Base-by-base conservation (phyloP, 78 protist species). In the Guillardia theta region DNA sequence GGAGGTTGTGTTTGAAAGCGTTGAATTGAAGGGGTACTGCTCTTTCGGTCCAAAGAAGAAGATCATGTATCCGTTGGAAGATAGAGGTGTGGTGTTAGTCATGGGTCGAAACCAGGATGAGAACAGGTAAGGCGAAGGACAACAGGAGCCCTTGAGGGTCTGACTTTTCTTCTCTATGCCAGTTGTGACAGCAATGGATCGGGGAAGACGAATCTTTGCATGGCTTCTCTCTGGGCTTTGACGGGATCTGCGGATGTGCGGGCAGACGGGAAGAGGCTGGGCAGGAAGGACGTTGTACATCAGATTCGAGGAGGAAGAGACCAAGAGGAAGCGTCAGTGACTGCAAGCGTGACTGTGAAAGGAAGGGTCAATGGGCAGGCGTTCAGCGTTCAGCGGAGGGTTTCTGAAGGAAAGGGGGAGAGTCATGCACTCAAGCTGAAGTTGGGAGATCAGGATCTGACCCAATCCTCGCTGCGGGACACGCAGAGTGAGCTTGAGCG, bases 161-260 rank as follows among this genome's bases (percentile, higher is more conserved):
- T 15, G 64, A n/a, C n/a, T n/a, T n/a, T n/a, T n/a, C n/a, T n/a
- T n/a, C n/a, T n/a, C n/a, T n/a, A n/a, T n/a, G n/a, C n/a, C n/a
- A n/a, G n/a, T n/a, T 58, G 47, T 22, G 90, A 78, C 24, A 24
- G 41, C 90, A 78, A 78, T 50, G 90, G 90, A 30, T 37, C 90
- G 15, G 90, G 90, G 30, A 78, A 78, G 48, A 78, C 90, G 24
- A 78, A 45, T 46, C 90, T 78, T n/a, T 78, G 90, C 90, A 78
- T 78, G 90, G 90, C 90, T 3, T 46, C 90, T 1, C 50, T 78
- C 44, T 78, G 90, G 90, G 90, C 90, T 0, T 30, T 78, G 15
- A 78, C 90, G 0, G 90, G 90, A 45, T 44, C 53, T 50, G 50
- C 90, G n/a, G 90, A 78, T 19, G 90, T 43, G 90, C 1, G 48